phyloP scores from a whole-genome alignment of 768 basidiomycete species.

The Leccinum uliginosum region DNA sequence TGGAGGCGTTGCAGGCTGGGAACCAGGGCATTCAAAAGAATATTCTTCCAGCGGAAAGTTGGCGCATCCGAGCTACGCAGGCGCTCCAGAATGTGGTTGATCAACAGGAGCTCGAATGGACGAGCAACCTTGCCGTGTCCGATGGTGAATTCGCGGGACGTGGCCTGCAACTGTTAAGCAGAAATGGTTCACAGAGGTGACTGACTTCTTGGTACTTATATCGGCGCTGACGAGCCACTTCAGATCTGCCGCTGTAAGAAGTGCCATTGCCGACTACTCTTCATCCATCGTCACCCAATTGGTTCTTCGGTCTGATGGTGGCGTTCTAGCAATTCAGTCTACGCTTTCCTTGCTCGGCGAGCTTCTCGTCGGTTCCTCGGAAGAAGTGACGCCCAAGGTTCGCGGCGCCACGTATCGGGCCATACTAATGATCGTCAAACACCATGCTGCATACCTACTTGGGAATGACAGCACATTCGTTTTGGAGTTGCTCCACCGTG shows the following conservation, averaged over 20 bases:
- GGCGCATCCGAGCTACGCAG: conserved; percentile 27
- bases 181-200: conserved; percentile 40
- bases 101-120: conserved; percentile 49
- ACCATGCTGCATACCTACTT: conserved; percentile 33
- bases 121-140: conserved; percentile 43
- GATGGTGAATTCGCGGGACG: conserved; percentile 40
- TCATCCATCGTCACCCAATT: conserved; percentile 13
- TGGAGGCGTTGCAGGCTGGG: conserved; percentile 9
- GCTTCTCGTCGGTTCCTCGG: conserved; percentile 42
- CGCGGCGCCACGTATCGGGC: conserved; percentile 41
- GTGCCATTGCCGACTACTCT: conserved; percentile 22
- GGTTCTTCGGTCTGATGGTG: conserved; percentile 3
- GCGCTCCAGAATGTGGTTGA: conserved; percentile 37
- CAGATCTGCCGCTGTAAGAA: conserved; percentile 17
- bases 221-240: conserved; percentile 5
- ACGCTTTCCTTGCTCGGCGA: conserved; percentile 33
- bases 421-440: conserved; percentile 39
- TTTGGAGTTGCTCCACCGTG: conserved; percentile 40
- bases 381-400: conserved; percentile 45
- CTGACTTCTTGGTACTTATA: neutral
- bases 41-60: conserved; percentile 1
- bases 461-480: conserved; percentile 30
- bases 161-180: conserved; percentile 44
- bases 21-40: neutral
- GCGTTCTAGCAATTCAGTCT: conserved; percentile 25